phyloP scores from a whole-genome alignment of 2,329 filamentous ascomycete species.

The Aspergillus fructus region DNA sequence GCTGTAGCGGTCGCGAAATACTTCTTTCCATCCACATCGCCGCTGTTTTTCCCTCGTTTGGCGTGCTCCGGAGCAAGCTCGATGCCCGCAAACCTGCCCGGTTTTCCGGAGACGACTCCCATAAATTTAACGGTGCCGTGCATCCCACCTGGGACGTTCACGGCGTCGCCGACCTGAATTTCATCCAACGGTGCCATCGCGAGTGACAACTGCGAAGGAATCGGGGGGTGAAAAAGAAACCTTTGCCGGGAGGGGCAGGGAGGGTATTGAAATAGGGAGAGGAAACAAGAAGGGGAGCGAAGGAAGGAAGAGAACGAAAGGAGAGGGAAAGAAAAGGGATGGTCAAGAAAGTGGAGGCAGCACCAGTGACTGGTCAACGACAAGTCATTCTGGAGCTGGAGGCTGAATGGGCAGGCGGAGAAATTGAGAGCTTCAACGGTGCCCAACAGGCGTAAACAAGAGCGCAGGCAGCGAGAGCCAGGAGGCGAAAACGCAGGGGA shows the following conservation, averaged over 20 bases:
- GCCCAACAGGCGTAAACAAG: constrained; percentile 4
- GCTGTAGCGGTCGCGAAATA: constrained; percentile 81
- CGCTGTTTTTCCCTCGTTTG: constrained; percentile 85
- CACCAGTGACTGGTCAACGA: constrained; percentile 19
- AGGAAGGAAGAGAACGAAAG: constrained; percentile 16
- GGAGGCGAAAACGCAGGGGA: constrained; percentile 8
- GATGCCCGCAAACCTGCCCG: constrained; percentile 86
- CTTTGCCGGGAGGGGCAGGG: constrained; percentile 6
- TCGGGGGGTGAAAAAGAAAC: not conserved
- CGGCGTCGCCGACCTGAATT: constrained; percentile 74
- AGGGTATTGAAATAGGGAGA: constrained; percentile 14
- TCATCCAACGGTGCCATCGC: constrained; percentile 46
- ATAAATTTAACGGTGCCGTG: constrained; percentile 85
- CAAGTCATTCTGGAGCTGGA: constrained; percentile 15
- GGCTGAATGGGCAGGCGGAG: not conserved
- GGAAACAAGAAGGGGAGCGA: constrained; percentile 13
- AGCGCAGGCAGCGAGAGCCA: constrained; percentile 1
- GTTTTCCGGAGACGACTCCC: constrained; percentile 82
- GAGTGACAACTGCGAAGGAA: constrained; percentile 19
- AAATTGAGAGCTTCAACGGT: constrained; percentile 11
- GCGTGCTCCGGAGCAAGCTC: constrained; percentile 83
- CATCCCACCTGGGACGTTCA: constrained; percentile 94
- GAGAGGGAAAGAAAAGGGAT: constrained; percentile 18
- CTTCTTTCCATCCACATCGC: constrained; percentile 80
- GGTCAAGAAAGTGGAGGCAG: constrained; percentile 15